Conservation (phyloP, 352 stramenopile genomes). For the Phytophthora europaea region DNA sequence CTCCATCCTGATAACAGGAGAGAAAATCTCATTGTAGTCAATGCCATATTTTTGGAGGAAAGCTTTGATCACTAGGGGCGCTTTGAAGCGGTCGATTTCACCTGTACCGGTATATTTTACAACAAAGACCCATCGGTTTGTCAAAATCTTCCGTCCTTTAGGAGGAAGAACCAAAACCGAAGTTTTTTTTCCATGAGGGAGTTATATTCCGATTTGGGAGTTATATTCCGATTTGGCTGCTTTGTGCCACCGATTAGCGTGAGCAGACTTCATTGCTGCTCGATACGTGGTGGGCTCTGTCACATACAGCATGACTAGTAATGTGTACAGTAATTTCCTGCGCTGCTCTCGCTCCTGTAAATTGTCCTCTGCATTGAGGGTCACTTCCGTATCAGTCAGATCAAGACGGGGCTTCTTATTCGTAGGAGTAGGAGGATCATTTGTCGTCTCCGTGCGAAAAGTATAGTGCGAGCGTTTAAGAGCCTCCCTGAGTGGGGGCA, state of each 20-base stretch:
- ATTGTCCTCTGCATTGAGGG: conserved; percentile 4
- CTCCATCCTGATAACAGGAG: no score
- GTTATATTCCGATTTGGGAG: no score
- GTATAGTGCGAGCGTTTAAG: conserved; percentile 4
- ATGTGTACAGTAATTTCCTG: conserved; percentile 1
- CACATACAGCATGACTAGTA: conserved; percentile 20
- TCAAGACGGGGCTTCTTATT: conserved; percentile 5
- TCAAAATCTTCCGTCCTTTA: conserved; percentile 8
- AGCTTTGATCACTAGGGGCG: no score
- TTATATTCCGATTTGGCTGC: conserved; percentile 13
- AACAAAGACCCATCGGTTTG: conserved; percentile 12
- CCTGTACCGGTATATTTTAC: conserved; percentile 13
- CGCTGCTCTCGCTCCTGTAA: conserved; percentile 9
- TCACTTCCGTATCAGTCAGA: background rate
- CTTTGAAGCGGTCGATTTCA: background rate
- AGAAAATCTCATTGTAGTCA: no score
- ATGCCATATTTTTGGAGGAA: no score
- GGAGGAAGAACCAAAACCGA: conserved; percentile 5
- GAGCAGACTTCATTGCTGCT: conserved; percentile 8
- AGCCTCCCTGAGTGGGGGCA: conserved; percentile 1
- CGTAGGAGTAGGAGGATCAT: conserved; percentile 7
- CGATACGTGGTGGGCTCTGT: conserved; percentile 9
- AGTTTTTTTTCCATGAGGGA: conserved; percentile 16
- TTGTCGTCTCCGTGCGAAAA: background rate
- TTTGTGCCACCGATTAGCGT: conserved; percentile 14